Conservation (phyloP, 306 rosid species). For the Acmispon strigosus region DNA sequence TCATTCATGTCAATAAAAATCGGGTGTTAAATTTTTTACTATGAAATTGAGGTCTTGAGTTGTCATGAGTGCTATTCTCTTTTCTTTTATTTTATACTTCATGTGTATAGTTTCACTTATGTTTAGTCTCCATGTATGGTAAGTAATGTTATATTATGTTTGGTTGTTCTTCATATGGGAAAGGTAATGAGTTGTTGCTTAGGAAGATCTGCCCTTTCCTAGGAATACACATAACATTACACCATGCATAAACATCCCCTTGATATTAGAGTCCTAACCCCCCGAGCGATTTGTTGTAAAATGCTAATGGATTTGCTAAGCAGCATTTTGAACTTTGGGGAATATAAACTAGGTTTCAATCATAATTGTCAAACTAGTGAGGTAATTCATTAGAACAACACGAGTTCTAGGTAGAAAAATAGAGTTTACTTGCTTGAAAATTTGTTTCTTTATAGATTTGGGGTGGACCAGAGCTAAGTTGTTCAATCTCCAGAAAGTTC, state of each 20-base stretch:
- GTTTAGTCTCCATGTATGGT: too few relatives aligned
- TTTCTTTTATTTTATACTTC: not conserved
- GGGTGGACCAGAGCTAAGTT: not conserved
- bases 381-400: not conserved
- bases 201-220: not conserved
- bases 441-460: too few relatives aligned
- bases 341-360: not conserved
- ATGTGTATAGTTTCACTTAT: not conserved
- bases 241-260: not conserved
- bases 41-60: not conserved
- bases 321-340: not conserved
- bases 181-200: not conserved
- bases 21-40: not conserved
- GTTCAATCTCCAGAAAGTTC: not conserved
- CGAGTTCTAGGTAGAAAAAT: not conserved
- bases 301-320: not conserved
- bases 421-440: too few relatives aligned
- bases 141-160: not conserved
- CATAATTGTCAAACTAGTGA: not conserved
- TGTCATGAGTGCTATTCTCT: not conserved
- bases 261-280: not conserved
- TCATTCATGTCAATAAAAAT: conserved; percentile 33
- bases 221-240: not conserved
- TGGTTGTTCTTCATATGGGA: not conserved
- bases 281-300: not conserved